Base-by-base conservation (phyloP, 2,329 filamentous ascomycete genomes). In the Phialophora tarda region DNA sequence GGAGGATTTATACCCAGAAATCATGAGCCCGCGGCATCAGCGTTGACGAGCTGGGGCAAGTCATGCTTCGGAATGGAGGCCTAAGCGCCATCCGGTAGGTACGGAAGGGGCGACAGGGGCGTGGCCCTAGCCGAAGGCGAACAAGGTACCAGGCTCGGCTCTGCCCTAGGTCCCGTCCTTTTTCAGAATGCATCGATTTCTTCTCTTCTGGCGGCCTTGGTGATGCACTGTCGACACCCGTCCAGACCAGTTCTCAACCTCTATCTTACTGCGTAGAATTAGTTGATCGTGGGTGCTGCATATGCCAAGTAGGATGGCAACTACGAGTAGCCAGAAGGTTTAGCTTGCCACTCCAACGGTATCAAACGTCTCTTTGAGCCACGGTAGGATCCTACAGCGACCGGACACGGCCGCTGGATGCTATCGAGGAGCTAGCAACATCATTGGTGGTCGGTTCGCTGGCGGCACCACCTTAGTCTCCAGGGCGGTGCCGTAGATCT, bases 91-190 rank as follows among this genome's bases (percentile, higher is more conserved):
- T 2, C 28, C 34, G n/a, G 28, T n/a, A 51, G 23, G 12, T 30
- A 41, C 59, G 47, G 32, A 50, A 41, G 48, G 59, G 30, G 47
- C 28, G 28, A 24, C 21, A 34, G 17, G 48, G 48, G 59, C 47
- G 11, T 41, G 28, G 21, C 26, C 28, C n/a, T 32, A 53, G 59
- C 24, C 59, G 59, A 61, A 53, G 48, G 28, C 30, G 23, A 61
- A 21, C 24, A n/a, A 55, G 53, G 28, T 55, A 28, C 57, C 57
- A 48, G 59, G 59, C 47, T 61, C 59, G 59, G 59, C 59, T 61
- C 59, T 61, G 59, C 59, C 59, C 59, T 61, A 61, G 59, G 59
- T 30, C 47, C 59, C 59, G 59, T 41, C 47, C 14, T 44, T n/a
- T 53, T 47, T 61, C 47, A 53, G 38, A 61, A 44, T n/a, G 44